phyloP scores from a whole-genome alignment of 768 basidiomycete genomes.

The Lactarius indigo region DNA sequence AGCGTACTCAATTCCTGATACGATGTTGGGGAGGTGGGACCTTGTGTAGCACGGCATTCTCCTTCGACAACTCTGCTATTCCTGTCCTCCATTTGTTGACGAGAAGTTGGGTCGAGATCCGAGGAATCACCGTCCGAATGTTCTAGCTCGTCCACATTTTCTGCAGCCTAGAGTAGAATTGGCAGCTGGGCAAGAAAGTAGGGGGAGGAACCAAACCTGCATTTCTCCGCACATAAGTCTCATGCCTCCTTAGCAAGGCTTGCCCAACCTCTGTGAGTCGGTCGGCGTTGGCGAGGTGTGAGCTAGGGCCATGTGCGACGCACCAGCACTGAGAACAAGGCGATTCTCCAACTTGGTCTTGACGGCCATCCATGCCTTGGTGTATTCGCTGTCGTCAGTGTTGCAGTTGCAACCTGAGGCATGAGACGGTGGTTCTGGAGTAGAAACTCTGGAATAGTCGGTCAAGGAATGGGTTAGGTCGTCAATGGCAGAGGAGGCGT shows the following conservation, averaged over 20 bases:
- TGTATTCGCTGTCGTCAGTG: constrained; percentile 60
- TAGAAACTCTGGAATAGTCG: constrained; percentile 67
- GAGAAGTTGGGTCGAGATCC: constrained; percentile 21
- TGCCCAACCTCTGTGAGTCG: constrained; percentile 74
- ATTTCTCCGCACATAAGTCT: constrained; percentile 76
- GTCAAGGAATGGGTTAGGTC: constrained; percentile 72
- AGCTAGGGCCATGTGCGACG: constrained; percentile 30
- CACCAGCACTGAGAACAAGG: constrained; percentile 83
- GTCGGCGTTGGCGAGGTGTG: background rate
- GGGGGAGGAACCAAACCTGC: constrained; percentile 46
- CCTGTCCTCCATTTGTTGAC: constrained; percentile 34
- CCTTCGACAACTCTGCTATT: constrained; percentile 42
- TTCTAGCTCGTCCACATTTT: constrained; percentile 23
- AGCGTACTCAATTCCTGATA: constrained; percentile 10
- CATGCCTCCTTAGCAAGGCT: constrained; percentile 80
- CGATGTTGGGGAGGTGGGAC: constrained; percentile 32
- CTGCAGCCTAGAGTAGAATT: constrained; percentile 14
- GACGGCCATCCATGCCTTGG: constrained; percentile 56
- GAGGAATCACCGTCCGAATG: constrained; percentile 10
- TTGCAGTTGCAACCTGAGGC: constrained; percentile 62
- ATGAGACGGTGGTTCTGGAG: constrained; percentile 58
- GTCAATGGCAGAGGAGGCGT: constrained; percentile 55
- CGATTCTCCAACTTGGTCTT: constrained; percentile 73
- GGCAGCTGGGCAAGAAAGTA: background rate
- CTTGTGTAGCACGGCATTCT: constrained; percentile 62